Conservation (phyloP, 2,329 filamentous ascomycete genomes). For the Exophiala lecanii-corni region DNA sequence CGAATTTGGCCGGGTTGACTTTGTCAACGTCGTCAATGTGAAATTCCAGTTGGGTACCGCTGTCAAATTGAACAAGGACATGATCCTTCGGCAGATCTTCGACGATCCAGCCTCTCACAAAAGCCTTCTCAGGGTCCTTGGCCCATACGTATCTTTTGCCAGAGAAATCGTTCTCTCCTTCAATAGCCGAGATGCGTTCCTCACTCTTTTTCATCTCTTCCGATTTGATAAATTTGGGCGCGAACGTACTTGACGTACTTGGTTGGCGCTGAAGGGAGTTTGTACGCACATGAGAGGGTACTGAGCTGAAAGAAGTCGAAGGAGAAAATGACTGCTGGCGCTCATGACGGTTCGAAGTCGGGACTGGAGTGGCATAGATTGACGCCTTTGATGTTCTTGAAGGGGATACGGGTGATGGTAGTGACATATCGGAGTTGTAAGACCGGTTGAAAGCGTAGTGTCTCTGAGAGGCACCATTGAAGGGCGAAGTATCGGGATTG, state of each 20-base stretch:
- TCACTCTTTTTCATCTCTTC: slow-evolving; percentile 64
- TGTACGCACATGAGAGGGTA: slow-evolving; percentile 38
- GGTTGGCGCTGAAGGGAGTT: slow-evolving; percentile 62
- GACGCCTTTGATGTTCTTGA: slow-evolving; percentile 66
- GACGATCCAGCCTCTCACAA: slow-evolving; percentile 87
- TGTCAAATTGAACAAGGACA: slow-evolving; percentile 85
- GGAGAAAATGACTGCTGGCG: slow-evolving; percentile 67
- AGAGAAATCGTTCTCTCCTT: slow-evolving; percentile 98
- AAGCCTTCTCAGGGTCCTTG: slow-evolving; percentile 78
- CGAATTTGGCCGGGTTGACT: slow-evolving; percentile 98
- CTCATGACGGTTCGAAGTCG: slow-evolving; percentile 50
- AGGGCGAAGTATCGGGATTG: slow-evolving; percentile 28
- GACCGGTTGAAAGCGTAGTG: slow-evolving; percentile 74
- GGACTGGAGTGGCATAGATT: slow-evolving; percentile 59
- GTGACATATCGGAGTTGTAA: slow-evolving; percentile 50
- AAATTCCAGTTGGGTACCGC: slow-evolving; percentile 84
- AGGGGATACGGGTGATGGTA: slow-evolving; percentile 22
- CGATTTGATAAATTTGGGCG: slow-evolving; percentile 89
- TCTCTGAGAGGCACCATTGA: slow-evolving; percentile 65
- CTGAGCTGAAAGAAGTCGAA: slow-evolving; percentile 42
- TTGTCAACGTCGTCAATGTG: slow-evolving; percentile 88
- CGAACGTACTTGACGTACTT: slow-evolving; percentile 71
- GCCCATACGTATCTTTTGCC: slow-evolving; percentile 98
- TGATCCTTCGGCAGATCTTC: slow-evolving; percentile 68
- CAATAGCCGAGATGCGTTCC: slow-evolving; percentile 64